These are phyloP conservation scores for Garcia nutans DNA, from an alignment of 345 rosid species.

Conservation along the genomic window DNA sequence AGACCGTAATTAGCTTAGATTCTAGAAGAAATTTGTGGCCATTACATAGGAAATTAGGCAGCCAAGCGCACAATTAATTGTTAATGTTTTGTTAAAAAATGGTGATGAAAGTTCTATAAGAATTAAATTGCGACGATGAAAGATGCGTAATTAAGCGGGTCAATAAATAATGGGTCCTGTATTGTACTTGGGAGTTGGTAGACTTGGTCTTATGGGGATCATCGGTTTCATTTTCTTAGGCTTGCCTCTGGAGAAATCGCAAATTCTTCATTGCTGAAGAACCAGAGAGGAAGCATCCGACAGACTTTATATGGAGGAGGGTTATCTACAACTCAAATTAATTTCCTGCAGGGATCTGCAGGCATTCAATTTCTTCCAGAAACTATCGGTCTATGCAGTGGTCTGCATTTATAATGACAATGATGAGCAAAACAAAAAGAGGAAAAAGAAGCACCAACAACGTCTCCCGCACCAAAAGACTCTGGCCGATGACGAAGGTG, in stretches of 20 bases:
- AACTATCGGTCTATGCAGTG: conserved; percentile 37
- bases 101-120: too few relatives aligned
- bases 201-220: neutral
- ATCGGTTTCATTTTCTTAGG: neutral
- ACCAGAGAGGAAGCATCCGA: neutral
- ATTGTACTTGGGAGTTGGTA: too few relatives aligned
- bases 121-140: too few relatives aligned
- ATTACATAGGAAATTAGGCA: too few relatives aligned
- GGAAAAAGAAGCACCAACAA: conserved; percentile 13
- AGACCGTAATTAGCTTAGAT: too few relatives aligned
- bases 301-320: conserved; percentile 15
- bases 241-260: neutral
- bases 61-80: too few relatives aligned
- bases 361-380: conserved; percentile 48
- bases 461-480: conserved; percentile 38
- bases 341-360: conserved; percentile 42
- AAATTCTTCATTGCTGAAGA: neutral
- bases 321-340: conserved; percentile 33
- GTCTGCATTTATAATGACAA: conserved; percentile 31
- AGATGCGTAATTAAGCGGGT: too few relatives aligned
- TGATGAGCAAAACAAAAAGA: conserved; percentile 18
- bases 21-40: too few relatives aligned
- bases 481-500: conserved; percentile 27
- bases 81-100: too few relatives aligned
- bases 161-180: too few relatives aligned